Conservation (phyloP, 345 rosid species). For the Ceriops decandra region DNA sequence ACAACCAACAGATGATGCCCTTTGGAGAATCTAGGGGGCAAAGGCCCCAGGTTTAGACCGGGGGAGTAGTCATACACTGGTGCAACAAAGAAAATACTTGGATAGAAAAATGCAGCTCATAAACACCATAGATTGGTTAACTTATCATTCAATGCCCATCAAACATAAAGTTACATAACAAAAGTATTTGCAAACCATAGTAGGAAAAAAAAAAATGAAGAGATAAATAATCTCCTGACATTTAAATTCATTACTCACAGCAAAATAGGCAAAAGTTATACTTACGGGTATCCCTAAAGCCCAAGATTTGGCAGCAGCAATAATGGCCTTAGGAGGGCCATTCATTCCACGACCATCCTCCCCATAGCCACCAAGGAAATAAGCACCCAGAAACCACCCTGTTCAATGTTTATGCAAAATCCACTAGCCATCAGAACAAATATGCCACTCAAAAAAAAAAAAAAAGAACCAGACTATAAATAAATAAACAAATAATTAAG, state of each 20-base stretch:
- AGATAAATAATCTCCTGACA: no score
- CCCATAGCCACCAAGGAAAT: slow-evolving; percentile 82
- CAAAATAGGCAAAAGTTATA: slow-evolving; percentile 10
- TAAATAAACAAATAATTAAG: not conserved
- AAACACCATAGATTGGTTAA: no score
- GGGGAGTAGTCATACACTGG: no score
- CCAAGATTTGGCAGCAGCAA: slow-evolving; percentile 87
- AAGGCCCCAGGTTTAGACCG: no score
- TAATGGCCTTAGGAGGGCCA: slow-evolving; percentile 59
- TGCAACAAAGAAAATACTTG: no score
- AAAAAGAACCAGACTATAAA: not conserved
- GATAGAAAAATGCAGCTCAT: no score
- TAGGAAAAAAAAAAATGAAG: no score
- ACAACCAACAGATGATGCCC: not conserved
- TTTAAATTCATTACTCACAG: not conserved
- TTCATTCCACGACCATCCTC: slow-evolving; percentile 86
- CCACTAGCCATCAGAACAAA: not conserved
- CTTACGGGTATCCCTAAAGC: slow-evolving; percentile 74
- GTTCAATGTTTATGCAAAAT: slow-evolving; percentile 16
- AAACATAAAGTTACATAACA: no score
- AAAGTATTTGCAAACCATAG: no score
- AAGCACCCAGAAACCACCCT: slow-evolving; percentile 96
- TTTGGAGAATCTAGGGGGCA: no score
- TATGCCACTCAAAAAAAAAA: not conserved
- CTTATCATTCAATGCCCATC: no score